These are phyloP conservation scores for Alternaria postmessia DNA, from an alignment of 2,329 filamentous ascomycete species.

Conservation along the genomic window DNA sequence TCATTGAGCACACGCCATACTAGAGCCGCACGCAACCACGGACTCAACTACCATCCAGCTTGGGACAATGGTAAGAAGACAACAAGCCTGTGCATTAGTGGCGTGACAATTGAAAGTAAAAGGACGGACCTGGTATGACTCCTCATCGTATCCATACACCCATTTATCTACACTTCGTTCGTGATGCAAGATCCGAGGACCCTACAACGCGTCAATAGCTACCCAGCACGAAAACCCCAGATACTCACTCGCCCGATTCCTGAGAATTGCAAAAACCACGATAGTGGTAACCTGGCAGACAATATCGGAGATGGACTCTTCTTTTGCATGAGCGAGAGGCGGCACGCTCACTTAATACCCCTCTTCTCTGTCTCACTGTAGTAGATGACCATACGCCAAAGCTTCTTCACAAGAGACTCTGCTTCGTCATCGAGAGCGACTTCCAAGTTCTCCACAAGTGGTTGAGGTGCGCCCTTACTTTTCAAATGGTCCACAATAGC, in stretches of 20 bases:
- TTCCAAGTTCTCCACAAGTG: constrained; percentile 83
- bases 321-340: neutral
- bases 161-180: constrained; percentile 16
- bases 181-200: constrained; percentile 32
- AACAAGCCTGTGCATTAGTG: constrained; percentile 11
- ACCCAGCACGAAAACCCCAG: constrained; percentile 9
- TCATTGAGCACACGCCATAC: neutral
- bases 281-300: neutral
- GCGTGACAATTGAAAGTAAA: constrained; percentile 6
- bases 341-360: constrained; percentile 63
- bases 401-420: constrained; percentile 90
- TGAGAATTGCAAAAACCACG: neutral
- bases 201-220: constrained; percentile 31
- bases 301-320: neutral
- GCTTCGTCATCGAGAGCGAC: constrained; percentile 93
- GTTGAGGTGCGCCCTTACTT: constrained; percentile 76
- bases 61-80: neutral
- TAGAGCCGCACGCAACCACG: neutral
- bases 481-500: constrained; percentile 88
- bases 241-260: constrained; percentile 25
- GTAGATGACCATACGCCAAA: constrained; percentile 99
- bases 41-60: neutral
- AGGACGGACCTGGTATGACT: constrained; percentile 15
- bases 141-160: constrained; percentile 13
- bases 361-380: constrained; percentile 94